These are phyloP conservation scores for Candida ulmi DNA, from an alignment of 805 yeast species.

Conservation along the genomic window DNA sequence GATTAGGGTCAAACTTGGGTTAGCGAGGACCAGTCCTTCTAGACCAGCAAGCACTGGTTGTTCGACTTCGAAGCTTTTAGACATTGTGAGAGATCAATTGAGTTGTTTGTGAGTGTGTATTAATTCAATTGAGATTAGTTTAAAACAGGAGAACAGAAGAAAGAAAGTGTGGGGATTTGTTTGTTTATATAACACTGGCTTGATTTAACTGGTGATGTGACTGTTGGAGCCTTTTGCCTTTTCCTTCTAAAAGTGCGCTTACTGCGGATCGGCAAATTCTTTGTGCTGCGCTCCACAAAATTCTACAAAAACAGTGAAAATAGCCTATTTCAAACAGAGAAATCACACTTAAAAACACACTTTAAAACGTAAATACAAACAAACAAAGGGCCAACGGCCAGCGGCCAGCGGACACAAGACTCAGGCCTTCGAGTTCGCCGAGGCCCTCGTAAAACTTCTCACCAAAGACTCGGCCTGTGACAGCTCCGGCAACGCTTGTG, in stretches of 20 bases:
- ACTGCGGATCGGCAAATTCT: too few species aligned
- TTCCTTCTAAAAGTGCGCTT: too few species aligned
- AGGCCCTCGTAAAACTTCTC: not conserved
- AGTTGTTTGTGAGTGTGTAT: not conserved
- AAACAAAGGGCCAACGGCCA: not conserved
- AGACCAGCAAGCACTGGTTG: constrained; percentile 32
- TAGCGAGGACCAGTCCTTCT: constrained; percentile 32
- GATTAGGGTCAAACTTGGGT: constrained; percentile 31
- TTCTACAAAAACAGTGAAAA: too few species aligned
- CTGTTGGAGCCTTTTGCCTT: too few species aligned
- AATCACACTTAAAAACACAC: too few species aligned
- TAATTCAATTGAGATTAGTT: not conserved
- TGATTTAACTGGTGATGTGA: too few species aligned
- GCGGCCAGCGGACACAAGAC: too few species aligned
- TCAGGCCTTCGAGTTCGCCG: not conserved
- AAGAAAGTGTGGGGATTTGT: not conserved
- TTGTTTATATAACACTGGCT: too few species aligned
- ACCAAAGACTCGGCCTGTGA: not conserved
- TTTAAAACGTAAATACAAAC: not conserved
- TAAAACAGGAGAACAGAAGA: not conserved
- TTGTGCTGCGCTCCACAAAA: too few species aligned
- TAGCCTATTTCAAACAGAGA: too few species aligned
- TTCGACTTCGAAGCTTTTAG: constrained; percentile 34
- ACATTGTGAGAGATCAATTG: constrained; percentile 5
- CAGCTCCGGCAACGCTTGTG: not conserved